Evolutionary conservation across 768 basidiomycete species (phyloP).

Genomic region (Goffeauzyma gilvescens): DNA sequence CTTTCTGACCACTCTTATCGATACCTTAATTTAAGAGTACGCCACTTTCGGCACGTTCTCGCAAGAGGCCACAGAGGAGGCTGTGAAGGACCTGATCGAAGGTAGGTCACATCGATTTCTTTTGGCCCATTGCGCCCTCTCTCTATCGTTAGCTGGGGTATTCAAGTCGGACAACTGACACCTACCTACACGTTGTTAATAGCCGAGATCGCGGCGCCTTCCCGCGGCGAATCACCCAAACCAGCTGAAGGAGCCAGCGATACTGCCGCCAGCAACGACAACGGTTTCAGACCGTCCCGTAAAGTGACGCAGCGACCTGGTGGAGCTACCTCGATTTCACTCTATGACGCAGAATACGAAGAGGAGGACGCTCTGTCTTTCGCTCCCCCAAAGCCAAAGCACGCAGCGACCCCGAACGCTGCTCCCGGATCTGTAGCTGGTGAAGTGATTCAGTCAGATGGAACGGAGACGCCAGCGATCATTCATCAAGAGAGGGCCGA

Average conservation of each 20-base stretch:
- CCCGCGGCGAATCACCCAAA: too few species aligned
- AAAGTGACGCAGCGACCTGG: slow-evolving; percentile 30
- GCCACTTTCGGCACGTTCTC: slow-evolving; percentile 29
- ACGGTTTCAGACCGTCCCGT: slow-evolving; percentile 23
- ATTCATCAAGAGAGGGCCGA: too few species aligned
- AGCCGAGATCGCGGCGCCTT: slow-evolving; percentile 31
- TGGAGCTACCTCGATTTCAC: slow-evolving; percentile 19
- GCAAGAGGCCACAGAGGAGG: slow-evolving; percentile 27
- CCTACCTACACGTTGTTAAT: neutral
- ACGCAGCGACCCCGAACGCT: too few species aligned
- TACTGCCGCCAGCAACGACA: slow-evolving; percentile 16
- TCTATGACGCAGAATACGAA: slow-evolving; percentile 27
- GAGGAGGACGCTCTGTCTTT: slow-evolving; percentile 27
- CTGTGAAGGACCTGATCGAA: slow-evolving; percentile 31
- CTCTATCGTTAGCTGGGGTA: too few species aligned
- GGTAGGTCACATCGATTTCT: slow-evolving; percentile 9
- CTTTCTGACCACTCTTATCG: neutral
- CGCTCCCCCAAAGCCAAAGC: slow-evolving; percentile 24
- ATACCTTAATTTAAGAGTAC: slow-evolving; percentile 25
- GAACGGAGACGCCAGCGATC: too few species aligned
- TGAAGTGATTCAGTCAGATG: too few species aligned
- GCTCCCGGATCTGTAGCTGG: too few species aligned
- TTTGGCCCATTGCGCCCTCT: too few species aligned
- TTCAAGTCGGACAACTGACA: neutral
- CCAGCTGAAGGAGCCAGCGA: too few species aligned